Conservation (phyloP, 352 stramenopile genomes). For the Phytopythium ostracodes region DNA sequence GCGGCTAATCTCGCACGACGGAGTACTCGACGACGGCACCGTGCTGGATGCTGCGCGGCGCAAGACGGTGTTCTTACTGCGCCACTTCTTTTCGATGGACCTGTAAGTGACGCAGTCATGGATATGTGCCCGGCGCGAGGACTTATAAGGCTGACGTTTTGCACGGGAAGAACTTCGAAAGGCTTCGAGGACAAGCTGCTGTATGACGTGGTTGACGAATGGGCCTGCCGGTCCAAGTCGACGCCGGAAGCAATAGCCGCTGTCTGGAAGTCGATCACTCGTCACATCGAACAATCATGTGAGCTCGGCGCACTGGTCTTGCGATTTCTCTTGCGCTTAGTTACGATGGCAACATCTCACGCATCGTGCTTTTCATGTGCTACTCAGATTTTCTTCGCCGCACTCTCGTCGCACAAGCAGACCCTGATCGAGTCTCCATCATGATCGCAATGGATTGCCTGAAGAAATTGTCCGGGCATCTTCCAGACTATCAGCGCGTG, state of each 20-base stretch:
- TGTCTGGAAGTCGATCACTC: slow-evolving; percentile 61
- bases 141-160: not conserved
- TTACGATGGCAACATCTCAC: not conserved
- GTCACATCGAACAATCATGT: slow-evolving; percentile 73
- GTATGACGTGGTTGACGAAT: slow-evolving; percentile 64
- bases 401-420: slow-evolving; percentile 32
- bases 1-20: slow-evolving; percentile 33
- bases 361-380: no score
- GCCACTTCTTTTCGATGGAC: slow-evolving; percentile 66
- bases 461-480: slow-evolving; percentile 40
- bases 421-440: slow-evolving; percentile 51
- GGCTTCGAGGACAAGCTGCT: slow-evolving; percentile 37
- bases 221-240: slow-evolving; percentile 38
- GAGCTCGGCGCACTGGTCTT: slow-evolving; percentile 4
- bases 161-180: not conserved
- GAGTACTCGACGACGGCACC: slow-evolving; percentile 36
- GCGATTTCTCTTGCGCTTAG: no score
- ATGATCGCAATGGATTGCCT: slow-evolving; percentile 71
- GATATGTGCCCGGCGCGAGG: no score
- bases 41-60: slow-evolving; percentile 40
- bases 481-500: slow-evolving; percentile 62
- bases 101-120: slow-evolving; percentile 10
- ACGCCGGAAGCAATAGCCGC: slow-evolving; percentile 36
- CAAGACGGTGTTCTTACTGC: slow-evolving; percentile 68
- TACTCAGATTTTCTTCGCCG: slow-evolving; percentile 54